A percentile compares a stretch with the other conserved stretches of the same genome.
phyloP scores from a whole-genome alignment of 345 rosid species.

The Brassica cretica region DNA sequence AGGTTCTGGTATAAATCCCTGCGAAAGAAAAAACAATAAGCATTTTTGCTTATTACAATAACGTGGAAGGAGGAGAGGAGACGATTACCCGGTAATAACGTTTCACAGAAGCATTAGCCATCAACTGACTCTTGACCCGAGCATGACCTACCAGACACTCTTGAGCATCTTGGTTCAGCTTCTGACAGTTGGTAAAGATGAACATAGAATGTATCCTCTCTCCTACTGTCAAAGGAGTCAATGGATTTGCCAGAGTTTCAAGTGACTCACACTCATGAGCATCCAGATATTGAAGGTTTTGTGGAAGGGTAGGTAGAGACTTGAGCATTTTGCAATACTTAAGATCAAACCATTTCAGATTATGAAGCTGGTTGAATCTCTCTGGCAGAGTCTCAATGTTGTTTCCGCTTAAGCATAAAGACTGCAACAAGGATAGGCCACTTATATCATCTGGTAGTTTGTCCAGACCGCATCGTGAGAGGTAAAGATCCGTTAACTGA shows the following conservation, averaged over 20 bases:
- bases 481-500: conserved; percentile 24
- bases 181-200: conserved; percentile 41
- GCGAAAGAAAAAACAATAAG: background rate
- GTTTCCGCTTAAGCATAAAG: conserved; percentile 33
- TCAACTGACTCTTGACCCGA: conserved; percentile 38
- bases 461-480: conserved; percentile 28
- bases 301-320: conserved; percentile 38
- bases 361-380: conserved; percentile 26
- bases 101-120: conserved; percentile 26
- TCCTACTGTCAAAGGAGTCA: conserved; percentile 22
- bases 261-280: conserved; percentile 36
- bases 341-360: conserved; percentile 27
- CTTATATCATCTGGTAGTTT: conserved; percentile 21
- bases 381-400: conserved; percentile 31
- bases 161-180: conserved; percentile 32
- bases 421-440: conserved; percentile 19
- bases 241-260: conserved; percentile 26
- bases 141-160: conserved; percentile 19
- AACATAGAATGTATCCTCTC: conserved; percentile 31
- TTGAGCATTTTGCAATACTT: conserved; percentile 39
- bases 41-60: no score
- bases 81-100: conserved; percentile 9
- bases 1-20: conserved; percentile 31
- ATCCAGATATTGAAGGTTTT: conserved; percentile 21
- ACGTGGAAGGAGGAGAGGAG: background rate